Base-by-base conservation (phyloP, 2,329 filamentous ascomycete species). In the Pseudomassariella vexata region DNA sequence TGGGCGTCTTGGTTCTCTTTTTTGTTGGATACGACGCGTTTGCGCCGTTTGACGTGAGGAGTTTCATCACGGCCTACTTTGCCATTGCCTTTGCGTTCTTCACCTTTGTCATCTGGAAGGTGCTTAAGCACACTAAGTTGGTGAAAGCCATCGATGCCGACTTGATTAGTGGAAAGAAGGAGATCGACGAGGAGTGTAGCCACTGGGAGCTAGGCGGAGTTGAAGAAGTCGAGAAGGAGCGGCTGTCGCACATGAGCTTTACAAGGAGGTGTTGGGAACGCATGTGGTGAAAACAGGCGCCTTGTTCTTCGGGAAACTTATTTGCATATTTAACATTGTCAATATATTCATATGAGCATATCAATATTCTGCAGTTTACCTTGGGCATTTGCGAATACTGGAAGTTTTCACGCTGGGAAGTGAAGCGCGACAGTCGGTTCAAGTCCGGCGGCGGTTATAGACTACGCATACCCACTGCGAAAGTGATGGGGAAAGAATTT, bases 21-120 rank as follows among this genome's bases (percentile, higher is more conserved):
- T 74, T 76, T 34, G 68, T 76, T 26, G 72, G 75, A 11, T 76
- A 74, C 35, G 64, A 74, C 37, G 57, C 65, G 15, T 75, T 79
- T 40, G 57, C 63, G 37, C 70, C 70, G 6, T 74, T 64, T 42
- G 62, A 52, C 23, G 56, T 60, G 0, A 56, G 65, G 8, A 59
- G 60, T 25, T 76, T 76, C 49, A 42, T 76, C 31, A 69, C 70
- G 2, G 60, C 59, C 11, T 76, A 76, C 50, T 72, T 76, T 45
- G 67, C 61, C 7, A 55, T 75, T 19, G 63, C 65, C 5, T 73
- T 73, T 44, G 70, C 69, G 32, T 45, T 68, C 22, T 28, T 64
- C 5, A 59, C 87, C 8, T 88, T 74, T 47, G 18, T 81, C 3
- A 69, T 66, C 5, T 86, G 79, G 75, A 88, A 87, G 57, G 7